These are phyloP conservation scores for Lactifluus hygrophoroides DNA, from an alignment of 768 basidiomycete species.

Conservation along the genomic window DNA sequence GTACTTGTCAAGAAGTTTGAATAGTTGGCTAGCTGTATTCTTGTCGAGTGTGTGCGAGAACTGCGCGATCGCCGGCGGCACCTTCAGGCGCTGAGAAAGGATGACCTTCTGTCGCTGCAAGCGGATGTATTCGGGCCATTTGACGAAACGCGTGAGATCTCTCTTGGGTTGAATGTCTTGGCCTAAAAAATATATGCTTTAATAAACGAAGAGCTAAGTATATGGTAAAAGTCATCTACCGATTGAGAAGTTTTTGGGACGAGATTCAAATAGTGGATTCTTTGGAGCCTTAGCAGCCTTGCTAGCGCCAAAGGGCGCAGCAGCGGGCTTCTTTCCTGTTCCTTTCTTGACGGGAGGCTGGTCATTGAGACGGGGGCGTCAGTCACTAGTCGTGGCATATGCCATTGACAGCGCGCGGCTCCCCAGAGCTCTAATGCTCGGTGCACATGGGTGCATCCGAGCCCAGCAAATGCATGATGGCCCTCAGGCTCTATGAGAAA, in stretches of 20 bases:
- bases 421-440: slow-evolving; percentile 45
- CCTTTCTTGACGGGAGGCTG: slow-evolving; percentile 72
- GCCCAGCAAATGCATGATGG: slow-evolving; percentile 41
- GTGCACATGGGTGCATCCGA: slow-evolving; percentile 21
- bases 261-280: slow-evolving; percentile 93
- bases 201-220: neutral
- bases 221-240: slow-evolving; percentile 44
- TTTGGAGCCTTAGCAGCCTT: slow-evolving; percentile 70
- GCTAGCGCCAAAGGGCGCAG: slow-evolving; percentile 74
- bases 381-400: slow-evolving; percentile 25
- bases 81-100: slow-evolving; percentile 94
- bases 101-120: slow-evolving; percentile 98
- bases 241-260: slow-evolving; percentile 90
- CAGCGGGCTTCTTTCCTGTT: slow-evolving; percentile 76
- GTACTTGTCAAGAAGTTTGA: slow-evolving; percentile 97
- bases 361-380: slow-evolving; percentile 81
- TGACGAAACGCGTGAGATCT: slow-evolving; percentile 95
- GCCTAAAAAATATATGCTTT: slow-evolving; percentile 38
- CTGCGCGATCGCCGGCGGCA: slow-evolving; percentile 95
- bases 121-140: slow-evolving; percentile 98
- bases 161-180: slow-evolving; percentile 86
- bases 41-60: slow-evolving; percentile 98
- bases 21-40: slow-evolving; percentile 97
- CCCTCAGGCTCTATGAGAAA: slow-evolving; percentile 32
- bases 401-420: slow-evolving; percentile 28